Conservation (phyloP, 129 eudicot species). For the Tagetes patula region DNA sequence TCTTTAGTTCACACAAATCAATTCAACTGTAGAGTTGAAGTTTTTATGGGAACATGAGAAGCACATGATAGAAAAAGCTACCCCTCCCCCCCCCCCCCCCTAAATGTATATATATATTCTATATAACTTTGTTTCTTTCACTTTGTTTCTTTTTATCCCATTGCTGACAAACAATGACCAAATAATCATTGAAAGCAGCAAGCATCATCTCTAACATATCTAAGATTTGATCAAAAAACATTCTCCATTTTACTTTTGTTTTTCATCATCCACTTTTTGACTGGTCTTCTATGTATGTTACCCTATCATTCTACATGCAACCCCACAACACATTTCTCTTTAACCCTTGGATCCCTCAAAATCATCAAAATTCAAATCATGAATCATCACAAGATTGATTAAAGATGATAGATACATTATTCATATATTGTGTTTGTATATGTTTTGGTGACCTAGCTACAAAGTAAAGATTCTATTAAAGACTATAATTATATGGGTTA, state of each 20-base stretch:
- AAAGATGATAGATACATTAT: conserved; percentile 42
- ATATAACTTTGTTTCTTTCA: conserved; percentile 12
- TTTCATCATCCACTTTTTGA: conserved; percentile 46
- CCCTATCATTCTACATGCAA: conserved; percentile 30
- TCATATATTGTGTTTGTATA: conserved; percentile 23
- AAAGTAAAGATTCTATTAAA: conserved; percentile 40
- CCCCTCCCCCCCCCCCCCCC: conserved; percentile 14
- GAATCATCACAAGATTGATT: conserved; percentile 26
- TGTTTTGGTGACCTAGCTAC: conserved; percentile 30
- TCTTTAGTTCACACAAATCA: conserved; percentile 23
- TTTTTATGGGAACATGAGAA: conserved; percentile 33
- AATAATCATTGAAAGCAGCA: conserved; percentile 71
- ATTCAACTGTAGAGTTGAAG: conserved; percentile 28
- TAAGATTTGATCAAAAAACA: conserved; percentile 57
- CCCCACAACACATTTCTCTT: conserved; percentile 31
- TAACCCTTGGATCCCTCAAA: conserved; percentile 52
- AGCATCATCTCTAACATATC: conserved; percentile 49
- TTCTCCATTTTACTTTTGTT: conserved; percentile 50
- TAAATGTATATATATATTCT: neutral
- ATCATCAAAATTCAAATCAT: conserved; percentile 43
- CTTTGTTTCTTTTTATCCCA: conserved; percentile 44
- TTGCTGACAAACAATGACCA: conserved; percentile 48
- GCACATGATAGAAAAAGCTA: conserved; percentile 39
- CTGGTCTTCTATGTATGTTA: conserved; percentile 42
- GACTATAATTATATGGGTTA: conserved; percentile 42